Percentiles rank a stretch among this genome's conserved stretches.
These are phyloP conservation scores for Schizonepeta tenuifolia DNA, from an alignment of 257 asterid genomes.

Conservation along the genomic window DNA sequence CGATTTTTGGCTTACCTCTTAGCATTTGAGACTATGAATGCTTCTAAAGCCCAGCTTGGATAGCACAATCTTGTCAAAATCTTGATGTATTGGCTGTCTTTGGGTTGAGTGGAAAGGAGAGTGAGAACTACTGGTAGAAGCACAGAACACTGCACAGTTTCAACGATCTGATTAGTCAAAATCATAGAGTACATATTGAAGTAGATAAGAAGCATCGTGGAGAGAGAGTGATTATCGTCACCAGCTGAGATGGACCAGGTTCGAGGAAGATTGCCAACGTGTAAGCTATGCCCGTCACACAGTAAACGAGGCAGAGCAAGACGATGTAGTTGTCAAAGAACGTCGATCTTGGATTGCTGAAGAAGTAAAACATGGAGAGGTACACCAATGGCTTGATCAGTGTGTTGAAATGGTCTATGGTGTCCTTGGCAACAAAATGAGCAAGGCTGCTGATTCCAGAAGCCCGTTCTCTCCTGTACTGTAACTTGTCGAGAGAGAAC, in stretches of 20 bases:
- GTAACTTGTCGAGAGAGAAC: constrained; percentile 63
- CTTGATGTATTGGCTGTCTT: constrained; percentile 46
- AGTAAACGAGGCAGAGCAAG: constrained; percentile 68
- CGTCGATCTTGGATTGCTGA: constrained; percentile 71
- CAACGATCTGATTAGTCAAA: not conserved
- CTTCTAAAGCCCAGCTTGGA: constrained; percentile 96
- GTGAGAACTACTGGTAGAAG: constrained; percentile 92
- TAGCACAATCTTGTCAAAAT: constrained; percentile 57
- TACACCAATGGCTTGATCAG: constrained; percentile 70
- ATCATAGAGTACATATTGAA: not conserved
- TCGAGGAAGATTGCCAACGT: constrained; percentile 64
- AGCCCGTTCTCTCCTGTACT: constrained; percentile 68
- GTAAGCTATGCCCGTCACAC: constrained; percentile 74
- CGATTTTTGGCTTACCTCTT: constrained; percentile 47
- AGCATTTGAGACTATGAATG: constrained; percentile 83
- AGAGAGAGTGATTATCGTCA: constrained; percentile 29
- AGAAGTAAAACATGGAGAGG: constrained; percentile 69
- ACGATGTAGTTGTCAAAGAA: constrained; percentile 65
- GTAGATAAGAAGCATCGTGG: not conserved
- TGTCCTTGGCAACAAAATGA: constrained; percentile 67
- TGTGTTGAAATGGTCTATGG: constrained; percentile 69
- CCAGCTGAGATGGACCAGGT: constrained; percentile 81
- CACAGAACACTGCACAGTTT: constrained; percentile 76
- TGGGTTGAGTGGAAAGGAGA: constrained; percentile 79
- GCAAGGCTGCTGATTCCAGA: constrained; percentile 80